phyloP scores from a whole-genome alignment of 1,139 yeast genomes.

The Sugiyamaella castrensis region DNA sequence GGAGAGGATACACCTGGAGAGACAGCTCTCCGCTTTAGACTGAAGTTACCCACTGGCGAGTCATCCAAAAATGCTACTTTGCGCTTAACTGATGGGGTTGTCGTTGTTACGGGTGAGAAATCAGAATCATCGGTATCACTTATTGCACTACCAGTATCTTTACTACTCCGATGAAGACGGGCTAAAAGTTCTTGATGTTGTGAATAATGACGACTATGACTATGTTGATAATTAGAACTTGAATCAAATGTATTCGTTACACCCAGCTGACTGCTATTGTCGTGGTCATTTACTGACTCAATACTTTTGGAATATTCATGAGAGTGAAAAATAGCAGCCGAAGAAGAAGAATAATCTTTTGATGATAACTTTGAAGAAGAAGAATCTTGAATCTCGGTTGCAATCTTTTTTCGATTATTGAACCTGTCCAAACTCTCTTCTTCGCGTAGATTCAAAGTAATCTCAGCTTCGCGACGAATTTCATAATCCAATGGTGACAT shows the following conservation, averaged over 20 bases:
- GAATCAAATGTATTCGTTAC: not conserved
- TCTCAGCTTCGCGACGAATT: slow-evolving; percentile 35
- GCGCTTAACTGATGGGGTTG: slow-evolving; percentile 23
- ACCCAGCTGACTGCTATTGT: too few relatives aligned
- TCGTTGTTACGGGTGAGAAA: slow-evolving; percentile 12
- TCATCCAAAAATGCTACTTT: slow-evolving; percentile 27
- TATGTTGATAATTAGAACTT: not conserved
- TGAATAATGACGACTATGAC: not conserved
- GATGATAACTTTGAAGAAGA: not conserved
- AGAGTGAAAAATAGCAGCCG: not conserved
- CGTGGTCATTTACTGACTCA: too few relatives aligned
- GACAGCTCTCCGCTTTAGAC: slow-evolving; percentile 34
- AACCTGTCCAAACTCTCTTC: slow-evolving; percentile 10
- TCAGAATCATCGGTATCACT: slow-evolving; percentile 28
- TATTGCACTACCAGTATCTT: slow-evolving; percentile 11
- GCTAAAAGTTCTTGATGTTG: slow-evolving; percentile 8
- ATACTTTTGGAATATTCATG: not conserved
- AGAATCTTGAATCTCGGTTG: not conserved
- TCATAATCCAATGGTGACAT: slow-evolving; percentile 36
- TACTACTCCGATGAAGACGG: not conserved
- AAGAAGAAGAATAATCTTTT: not conserved
- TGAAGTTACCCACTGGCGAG: slow-evolving; percentile 19
- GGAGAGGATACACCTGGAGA: slow-evolving; percentile 28
- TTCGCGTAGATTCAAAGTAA: slow-evolving; percentile 34
- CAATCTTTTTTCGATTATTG: slow-evolving; percentile 8